Evolutionary conservation across 768 basidiomycete genomes (phyloP).

Genomic region (Mycena pura): DNA sequence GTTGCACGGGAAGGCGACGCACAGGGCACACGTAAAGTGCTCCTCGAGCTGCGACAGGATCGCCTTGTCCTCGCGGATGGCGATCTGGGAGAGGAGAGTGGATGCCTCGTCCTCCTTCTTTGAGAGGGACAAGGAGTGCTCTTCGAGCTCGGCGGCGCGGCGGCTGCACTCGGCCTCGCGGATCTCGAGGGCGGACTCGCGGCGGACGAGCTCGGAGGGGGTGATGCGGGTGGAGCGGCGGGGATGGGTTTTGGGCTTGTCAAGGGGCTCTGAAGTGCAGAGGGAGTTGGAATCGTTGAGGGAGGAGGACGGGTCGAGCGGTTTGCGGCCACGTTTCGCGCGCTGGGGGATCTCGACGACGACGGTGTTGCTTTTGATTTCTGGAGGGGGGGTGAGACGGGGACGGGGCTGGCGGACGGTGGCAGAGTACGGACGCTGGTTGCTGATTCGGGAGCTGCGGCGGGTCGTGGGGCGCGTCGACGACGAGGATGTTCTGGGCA

Average conservation of each 20-base stretch:
- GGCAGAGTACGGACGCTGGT: slow-evolving; percentile 23
- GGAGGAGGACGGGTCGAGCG: slow-evolving; percentile 10
- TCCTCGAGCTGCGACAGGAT: slow-evolving; percentile 64
- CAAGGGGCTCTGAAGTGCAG: slow-evolving; percentile 14
- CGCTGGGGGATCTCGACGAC: slow-evolving; percentile 30
- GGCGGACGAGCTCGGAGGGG: slow-evolving; percentile 45
- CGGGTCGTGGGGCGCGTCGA: slow-evolving; percentile 15
- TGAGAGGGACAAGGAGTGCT: slow-evolving; percentile 45
- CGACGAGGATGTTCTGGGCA: slow-evolving; percentile 17
- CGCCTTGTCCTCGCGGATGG: slow-evolving; percentile 47
- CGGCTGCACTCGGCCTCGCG: slow-evolving; percentile 49
- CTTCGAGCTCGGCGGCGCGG: slow-evolving; percentile 46
- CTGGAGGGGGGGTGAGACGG: slow-evolving; percentile 3
- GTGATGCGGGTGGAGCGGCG: slow-evolving; percentile 49
- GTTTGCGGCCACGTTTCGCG: slow-evolving; percentile 14
- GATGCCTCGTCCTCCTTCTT: slow-evolving; percentile 51
- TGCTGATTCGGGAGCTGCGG: slow-evolving; percentile 23
- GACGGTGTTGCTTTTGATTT: slow-evolving; percentile 23
- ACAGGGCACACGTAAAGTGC: slow-evolving; percentile 71
- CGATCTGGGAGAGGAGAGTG: slow-evolving; percentile 47
- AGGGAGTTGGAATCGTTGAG: slow-evolving; percentile 6
- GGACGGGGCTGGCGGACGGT: no score
- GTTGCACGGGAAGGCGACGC: slow-evolving; percentile 33
- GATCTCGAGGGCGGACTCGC: slow-evolving; percentile 42
- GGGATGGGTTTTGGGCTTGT: slow-evolving; percentile 29